Conservation (phyloP, 1,284 basidiomycete genomes). For the Moesziomyces sp. region DNA sequence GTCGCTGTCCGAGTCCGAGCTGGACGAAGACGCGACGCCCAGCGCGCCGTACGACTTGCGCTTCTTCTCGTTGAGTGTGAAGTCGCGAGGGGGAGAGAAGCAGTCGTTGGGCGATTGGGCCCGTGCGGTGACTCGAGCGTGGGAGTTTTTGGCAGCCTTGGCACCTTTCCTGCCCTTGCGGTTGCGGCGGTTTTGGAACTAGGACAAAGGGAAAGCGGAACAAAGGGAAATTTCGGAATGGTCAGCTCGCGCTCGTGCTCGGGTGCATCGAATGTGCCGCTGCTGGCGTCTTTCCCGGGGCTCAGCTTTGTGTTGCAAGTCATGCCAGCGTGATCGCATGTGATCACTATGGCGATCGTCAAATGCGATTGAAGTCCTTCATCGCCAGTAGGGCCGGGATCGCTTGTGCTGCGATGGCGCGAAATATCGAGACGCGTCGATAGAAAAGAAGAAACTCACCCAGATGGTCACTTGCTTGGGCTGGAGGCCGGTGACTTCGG, state of each 20-base stretch:
- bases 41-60: constrained; percentile 33
- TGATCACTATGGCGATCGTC: too few species aligned
- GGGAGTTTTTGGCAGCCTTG: not conserved
- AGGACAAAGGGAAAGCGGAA: constrained; percentile 1
- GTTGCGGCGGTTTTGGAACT: constrained; percentile 60
- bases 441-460: constrained; percentile 51
- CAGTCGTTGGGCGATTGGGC: not conserved
- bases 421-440: not conserved
- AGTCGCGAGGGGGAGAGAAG: constrained; percentile 7
- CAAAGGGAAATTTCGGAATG: not conserved
- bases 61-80: constrained; percentile 20
- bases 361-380: not conserved
- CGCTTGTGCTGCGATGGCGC: constrained; percentile 1
- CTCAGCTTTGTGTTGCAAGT: too few species aligned
- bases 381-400: not conserved
- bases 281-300: not conserved
- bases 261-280: not conserved
- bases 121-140: not conserved
- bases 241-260: not conserved
- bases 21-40: constrained; percentile 4
- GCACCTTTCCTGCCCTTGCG: constrained; percentile 30
- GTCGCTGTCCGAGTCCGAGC: constrained; percentile 4
- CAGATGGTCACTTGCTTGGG: constrained; percentile 66
- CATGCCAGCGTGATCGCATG: too few species aligned
- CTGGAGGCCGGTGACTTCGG: constrained; percentile 58